Evolutionary conservation across 1,284 basidiomycete species (phyloP), one percentile per base, ranked within the genome.

Genomic region (Sporisorium iseilematis-ciliati): DNA sequence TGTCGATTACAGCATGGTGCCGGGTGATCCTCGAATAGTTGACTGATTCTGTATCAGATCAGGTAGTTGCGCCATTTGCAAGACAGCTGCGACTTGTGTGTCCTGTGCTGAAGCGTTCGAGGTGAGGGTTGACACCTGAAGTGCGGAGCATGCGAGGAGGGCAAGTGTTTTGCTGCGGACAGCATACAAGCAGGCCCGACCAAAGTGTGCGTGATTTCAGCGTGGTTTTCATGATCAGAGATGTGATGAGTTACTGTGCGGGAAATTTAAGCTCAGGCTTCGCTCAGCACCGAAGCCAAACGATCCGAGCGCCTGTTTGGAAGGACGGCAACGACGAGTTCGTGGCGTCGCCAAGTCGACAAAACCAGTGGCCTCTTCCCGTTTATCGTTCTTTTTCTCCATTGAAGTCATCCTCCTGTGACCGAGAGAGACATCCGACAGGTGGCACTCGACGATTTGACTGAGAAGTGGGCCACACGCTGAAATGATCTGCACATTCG

Each of bases 1-100:
- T 58, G 65, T 57, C 65, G 40, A 51, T 57, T 31, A 38, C 20
- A n/a, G n/a, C n/a, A n/a, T n/a, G 55, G 46, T 59, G 43, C 12
- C 10, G 12, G 49, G 57, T 41, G 21, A 25, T 23, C 16, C 7
- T 51, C 42, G 26, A 42, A 52, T 16, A 10, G 35, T 38, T 14
- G n/a, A 49, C 26, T 49, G 21, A 4, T 29, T 31, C 5, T 12
- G 20, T 5, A 2, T 7, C 14, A 6, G 18, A 46, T 25, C 25
- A n/a, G 21, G 41, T 16, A 5, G 25, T 26, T 12, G 4, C 12
- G 16, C 6, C n/a, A 3, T 42, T 42, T 16, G 35, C 10, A 38
- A 4, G 35, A 16, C 2, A 38, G 35, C 35, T 11, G 16, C 35
- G 3, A 38, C 12, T 16, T 11, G 7, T 38, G 14, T 38, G 10